A percentile compares a stretch with the other conserved stretches of the same genome.
These are phyloP conservation scores for Blepharisma japonicum DNA, from an alignment of 73 alveolate genomes.

Conservation along the genomic window DNA sequence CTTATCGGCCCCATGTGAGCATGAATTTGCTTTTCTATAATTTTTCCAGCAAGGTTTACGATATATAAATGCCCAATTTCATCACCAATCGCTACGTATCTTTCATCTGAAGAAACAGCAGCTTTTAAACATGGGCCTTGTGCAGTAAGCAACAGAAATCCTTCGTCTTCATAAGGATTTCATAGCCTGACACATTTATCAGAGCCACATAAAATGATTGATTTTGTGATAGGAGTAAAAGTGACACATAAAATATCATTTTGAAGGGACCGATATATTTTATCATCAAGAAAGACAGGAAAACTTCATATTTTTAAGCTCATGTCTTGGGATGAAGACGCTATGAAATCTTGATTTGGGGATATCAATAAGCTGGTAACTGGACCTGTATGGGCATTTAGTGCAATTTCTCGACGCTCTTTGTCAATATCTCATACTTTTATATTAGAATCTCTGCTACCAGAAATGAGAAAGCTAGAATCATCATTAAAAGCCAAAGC, in stretches of 20 bases:
- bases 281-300: conserved; percentile 14
- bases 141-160: background rate
- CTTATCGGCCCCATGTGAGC: conserved; percentile 21
- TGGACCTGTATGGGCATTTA: conserved; percentile 10
- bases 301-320: conserved; percentile 6
- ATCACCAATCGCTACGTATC: conserved; percentile 11
- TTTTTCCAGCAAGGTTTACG: background rate
- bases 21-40: background rate
- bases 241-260: background rate
- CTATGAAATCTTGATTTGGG: background rate
- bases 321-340: background rate
- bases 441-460: background rate
- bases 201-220: conserved; percentile 7
- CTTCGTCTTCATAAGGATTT: conserved; percentile 1
- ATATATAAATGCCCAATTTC: background rate
- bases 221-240: background rate
- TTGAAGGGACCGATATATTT: background rate
- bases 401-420: conserved; percentile 9
- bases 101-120: background rate
- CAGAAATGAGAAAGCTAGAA: background rate
- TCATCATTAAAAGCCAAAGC: background rate
- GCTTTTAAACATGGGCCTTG: conserved; percentile 5
- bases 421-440: background rate
- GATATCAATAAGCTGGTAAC: background rate
- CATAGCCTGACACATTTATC: conserved; percentile 10